Conservation (phyloP, 2,329 filamentous ascomycete species). For the Fusarium hainanense region DNA sequence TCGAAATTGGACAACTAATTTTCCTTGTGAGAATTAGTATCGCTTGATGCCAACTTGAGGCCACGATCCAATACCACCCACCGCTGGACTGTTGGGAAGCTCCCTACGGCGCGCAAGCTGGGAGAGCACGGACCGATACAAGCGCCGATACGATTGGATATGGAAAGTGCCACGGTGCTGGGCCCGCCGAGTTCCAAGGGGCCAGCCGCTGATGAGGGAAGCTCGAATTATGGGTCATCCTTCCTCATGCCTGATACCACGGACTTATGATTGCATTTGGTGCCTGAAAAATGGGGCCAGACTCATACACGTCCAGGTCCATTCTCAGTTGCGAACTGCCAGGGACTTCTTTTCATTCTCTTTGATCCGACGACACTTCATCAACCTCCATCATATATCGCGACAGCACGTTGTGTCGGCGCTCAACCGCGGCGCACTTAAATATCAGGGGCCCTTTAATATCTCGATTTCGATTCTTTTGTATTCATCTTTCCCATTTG, state of each 20-base stretch:
- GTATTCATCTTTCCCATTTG: conserved; percentile 29
- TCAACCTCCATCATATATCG: conserved; percentile 48
- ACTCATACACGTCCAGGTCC: conserved; percentile 36
- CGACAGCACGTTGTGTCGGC: conserved; percentile 42
- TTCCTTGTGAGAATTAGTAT: conserved; percentile 20
- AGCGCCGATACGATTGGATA: conserved; percentile 42
- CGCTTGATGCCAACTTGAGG: conserved; percentile 42
- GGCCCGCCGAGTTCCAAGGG: conserved; percentile 24
- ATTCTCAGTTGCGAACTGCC: conserved; percentile 37
- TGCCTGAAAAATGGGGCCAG: conserved; percentile 51
- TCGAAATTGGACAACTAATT: conserved; percentile 5
- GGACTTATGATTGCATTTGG: conserved; percentile 27
- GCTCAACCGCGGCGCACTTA: conserved; percentile 39
- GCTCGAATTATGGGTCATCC: conserved; percentile 17
- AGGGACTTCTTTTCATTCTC: conserved; percentile 49
- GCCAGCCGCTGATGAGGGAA: conserved; percentile 21
- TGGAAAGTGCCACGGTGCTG: conserved; percentile 20
- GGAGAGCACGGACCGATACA: conserved; percentile 46
- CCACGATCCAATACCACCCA: conserved; percentile 43
- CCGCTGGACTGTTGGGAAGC: conserved; percentile 32
- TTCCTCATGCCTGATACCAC: conserved; percentile 1
- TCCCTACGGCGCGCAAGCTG: conserved; percentile 37
- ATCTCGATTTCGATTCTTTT: conserved; percentile 30
- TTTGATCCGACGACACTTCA: conserved; percentile 46
- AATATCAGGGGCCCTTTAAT: conserved; percentile 35